Base-by-base conservation (phyloP, 2,329 filamentous ascomycete species). In the Botryotinia narcissicola region DNA sequence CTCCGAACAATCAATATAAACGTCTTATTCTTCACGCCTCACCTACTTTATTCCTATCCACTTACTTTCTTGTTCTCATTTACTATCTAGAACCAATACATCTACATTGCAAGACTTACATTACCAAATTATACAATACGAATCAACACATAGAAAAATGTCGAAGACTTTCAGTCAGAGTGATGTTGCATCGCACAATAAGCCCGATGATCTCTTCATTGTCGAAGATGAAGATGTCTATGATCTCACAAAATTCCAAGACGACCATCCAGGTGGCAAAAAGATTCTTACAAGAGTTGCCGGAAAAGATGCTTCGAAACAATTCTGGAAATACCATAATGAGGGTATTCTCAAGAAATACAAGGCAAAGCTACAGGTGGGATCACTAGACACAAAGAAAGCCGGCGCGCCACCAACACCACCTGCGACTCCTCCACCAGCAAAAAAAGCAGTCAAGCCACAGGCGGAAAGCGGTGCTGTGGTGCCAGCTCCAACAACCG, bases 191-290 rank as follows among this genome's bases (percentile, higher is more conserved):
- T 90, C 92, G 84, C 95, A 98, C 84, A 97, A 94, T 87, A 97
- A 95, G 85, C 84, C 91, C 63, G 90, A 94, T 81, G 91, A 91
- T 81, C 87, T 98, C 75, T 98, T 91, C 89, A 93, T 98, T 80
- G 89, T 97, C 77, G 90, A 98, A 78, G 95, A 98, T 78, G 92
- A 95, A 80, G 95, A 98, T 83, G 95, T 98, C 78, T 98, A 97
- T 83, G 95, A 99, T 81, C 82, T 98, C 79, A 97, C 94, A 79
- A 94, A 91, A 81, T 95, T 95, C 82, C 92, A 93, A 82, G 91
- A 95, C 75, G 92, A 95, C 77, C 93, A 95, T 82, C 93, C 93
- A 82, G 78, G 79, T 40, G 80, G 80, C 42, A 81, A 81, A 75
- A 82, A 81, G 75, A 78, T 79, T 70, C 75, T 79, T 54, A 78